Evolutionary conservation across 257 asterid species (phyloP).

Genomic region (Paulownia fortunei): DNA sequence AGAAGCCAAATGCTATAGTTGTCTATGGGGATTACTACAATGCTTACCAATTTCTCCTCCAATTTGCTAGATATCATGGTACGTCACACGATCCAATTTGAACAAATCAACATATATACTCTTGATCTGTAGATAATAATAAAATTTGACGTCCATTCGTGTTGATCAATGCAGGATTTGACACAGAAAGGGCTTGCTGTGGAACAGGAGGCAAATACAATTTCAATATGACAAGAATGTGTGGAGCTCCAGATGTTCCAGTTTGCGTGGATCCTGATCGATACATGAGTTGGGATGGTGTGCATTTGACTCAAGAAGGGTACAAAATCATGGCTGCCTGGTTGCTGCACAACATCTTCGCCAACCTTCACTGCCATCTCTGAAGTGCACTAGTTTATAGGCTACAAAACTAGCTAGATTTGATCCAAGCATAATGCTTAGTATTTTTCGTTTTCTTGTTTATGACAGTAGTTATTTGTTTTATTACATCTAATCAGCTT

Average conservation of each 20-base stretch:
- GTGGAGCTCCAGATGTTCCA: not conserved
- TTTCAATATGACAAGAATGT: not conserved
- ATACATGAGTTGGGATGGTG: conserved; percentile 33
- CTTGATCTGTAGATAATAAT: too few relatives aligned
- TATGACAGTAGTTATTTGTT: too few relatives aligned
- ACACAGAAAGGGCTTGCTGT: conserved; percentile 20
- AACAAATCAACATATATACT: too few relatives aligned
- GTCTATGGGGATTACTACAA: conserved; percentile 34
- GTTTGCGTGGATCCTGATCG: not conserved
- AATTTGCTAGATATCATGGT: not conserved
- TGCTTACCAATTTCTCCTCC: conserved; percentile 18
- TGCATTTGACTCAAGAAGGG: conserved; percentile 28
- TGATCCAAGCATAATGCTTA: too few relatives aligned
- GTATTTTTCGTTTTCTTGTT: too few relatives aligned
- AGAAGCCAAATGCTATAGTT: conserved; percentile 7
- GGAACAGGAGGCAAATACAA: conserved; percentile 33
- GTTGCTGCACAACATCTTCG: not conserved
- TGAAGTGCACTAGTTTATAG: not conserved
- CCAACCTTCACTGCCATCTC: not conserved
- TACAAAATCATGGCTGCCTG: not conserved
- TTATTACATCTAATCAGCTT: too few relatives aligned
- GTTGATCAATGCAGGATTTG: conserved; percentile 14
- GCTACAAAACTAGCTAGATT: too few relatives aligned
- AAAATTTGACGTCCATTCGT: not conserved
- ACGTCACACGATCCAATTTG: not conserved